Evolutionary conservation across 164 flowering plant species (phyloP).

Genomic region (Dillenia suffruticosa): DNA sequence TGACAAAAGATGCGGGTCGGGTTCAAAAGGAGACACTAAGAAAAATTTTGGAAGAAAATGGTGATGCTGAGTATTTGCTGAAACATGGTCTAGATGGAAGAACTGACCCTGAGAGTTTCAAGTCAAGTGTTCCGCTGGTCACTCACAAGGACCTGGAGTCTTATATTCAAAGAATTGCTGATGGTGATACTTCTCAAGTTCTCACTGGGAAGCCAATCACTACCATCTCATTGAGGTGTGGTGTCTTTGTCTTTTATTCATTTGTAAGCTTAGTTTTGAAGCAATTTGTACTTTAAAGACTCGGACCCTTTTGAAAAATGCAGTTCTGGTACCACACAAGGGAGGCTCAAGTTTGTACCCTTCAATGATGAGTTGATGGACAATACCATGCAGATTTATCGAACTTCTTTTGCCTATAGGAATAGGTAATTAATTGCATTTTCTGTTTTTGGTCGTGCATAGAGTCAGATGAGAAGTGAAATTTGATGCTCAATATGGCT

Average conservation of each 20-base stretch:
- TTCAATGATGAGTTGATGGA: constrained; percentile 69
- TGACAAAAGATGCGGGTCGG: constrained; percentile 58
- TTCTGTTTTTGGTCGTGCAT: not conserved
- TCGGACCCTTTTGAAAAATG: not conserved
- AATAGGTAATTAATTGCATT: constrained; percentile 49
- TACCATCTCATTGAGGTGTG: constrained; percentile 68
- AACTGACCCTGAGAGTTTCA: constrained; percentile 70
- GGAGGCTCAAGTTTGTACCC: constrained; percentile 78
- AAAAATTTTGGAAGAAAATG: constrained; percentile 72
- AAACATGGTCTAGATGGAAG: constrained; percentile 67
- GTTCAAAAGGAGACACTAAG: constrained; percentile 68
- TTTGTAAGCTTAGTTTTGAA: too few relatives aligned
- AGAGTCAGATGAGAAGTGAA: too few relatives aligned
- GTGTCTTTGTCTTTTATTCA: too few relatives aligned
- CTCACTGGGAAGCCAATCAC: constrained; percentile 82
- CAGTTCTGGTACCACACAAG: constrained; percentile 92
- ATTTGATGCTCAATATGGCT: too few relatives aligned
- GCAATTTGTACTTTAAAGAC: too few relatives aligned
- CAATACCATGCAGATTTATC: constrained; percentile 62
- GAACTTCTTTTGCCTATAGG: constrained; percentile 80
- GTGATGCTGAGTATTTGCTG: constrained; percentile 59
- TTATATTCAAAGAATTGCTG: constrained; percentile 61
- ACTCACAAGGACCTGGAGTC: constrained; percentile 70
- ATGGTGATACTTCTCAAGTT: constrained; percentile 62
- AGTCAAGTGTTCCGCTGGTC: constrained; percentile 63